phyloP scores from a whole-genome alignment of 2,329 filamentous ascomycete species.

The Monilinia aucupariae region DNA sequence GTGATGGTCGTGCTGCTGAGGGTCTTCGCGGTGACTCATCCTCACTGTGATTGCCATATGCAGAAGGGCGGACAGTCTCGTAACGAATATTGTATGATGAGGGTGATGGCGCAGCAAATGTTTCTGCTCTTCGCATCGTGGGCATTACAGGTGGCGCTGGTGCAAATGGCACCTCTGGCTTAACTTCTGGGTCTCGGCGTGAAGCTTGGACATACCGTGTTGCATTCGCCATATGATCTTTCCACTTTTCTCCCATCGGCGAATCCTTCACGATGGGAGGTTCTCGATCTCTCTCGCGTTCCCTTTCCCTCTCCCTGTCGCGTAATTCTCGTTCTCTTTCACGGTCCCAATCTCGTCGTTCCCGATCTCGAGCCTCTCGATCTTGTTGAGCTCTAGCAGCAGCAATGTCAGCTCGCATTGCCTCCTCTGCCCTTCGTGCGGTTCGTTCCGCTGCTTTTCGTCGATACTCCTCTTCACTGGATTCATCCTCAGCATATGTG shows the following conservation, averaged over 20 bases:
- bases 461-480: slow-evolving; percentile 23
- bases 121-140: slow-evolving; percentile 31
- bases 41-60: slow-evolving; percentile 22
- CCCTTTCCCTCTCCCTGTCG: neutral
- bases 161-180: slow-evolving; percentile 13
- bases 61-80: slow-evolving; percentile 21
- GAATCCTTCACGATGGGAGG: slow-evolving; percentile 15
- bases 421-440: slow-evolving; percentile 28
- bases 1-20: slow-evolving; percentile 28
- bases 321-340: slow-evolving; percentile 3
- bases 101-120: slow-evolving; percentile 25
- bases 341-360: slow-evolving; percentile 7
- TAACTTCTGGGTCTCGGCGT: slow-evolving; percentile 20
- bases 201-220: slow-evolving; percentile 34
- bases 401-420: slow-evolving; percentile 17
- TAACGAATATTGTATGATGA: slow-evolving; percentile 28
- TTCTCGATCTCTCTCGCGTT: slow-evolving; percentile 11
- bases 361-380: slow-evolving; percentile 13
- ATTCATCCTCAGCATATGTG: slow-evolving; percentile 31
- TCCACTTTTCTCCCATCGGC: slow-evolving; percentile 27
- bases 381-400: slow-evolving; percentile 11
- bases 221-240: slow-evolving; percentile 28
- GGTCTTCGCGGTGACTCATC: slow-evolving; percentile 33
- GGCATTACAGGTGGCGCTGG: slow-evolving; percentile 19
- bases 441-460: slow-evolving; percentile 29